These are phyloP conservation scores for Arctostaphylos glauca DNA, from an alignment of 148 eudicot genomes.

Conservation along the genomic window DNA sequence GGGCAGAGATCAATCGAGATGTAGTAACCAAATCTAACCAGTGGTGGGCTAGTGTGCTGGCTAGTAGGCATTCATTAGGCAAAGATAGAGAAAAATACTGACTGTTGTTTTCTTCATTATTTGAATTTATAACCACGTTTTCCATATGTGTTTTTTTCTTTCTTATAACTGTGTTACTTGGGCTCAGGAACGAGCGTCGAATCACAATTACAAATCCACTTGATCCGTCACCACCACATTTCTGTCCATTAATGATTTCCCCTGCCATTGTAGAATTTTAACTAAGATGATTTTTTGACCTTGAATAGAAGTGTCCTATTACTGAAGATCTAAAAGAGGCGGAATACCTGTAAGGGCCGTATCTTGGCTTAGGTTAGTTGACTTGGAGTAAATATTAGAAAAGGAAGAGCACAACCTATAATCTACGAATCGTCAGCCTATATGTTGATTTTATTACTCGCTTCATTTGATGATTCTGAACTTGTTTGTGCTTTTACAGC, in stretches of 20 bases:
- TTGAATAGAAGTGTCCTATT: neutral
- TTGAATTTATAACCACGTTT: neutral
- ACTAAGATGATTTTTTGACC: neutral
- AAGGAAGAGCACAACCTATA: too few species aligned
- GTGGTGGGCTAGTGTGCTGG: neutral
- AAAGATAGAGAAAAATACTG: neutral
- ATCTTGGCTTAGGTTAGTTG: neutral
- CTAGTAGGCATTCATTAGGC: neutral
- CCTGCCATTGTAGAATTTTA: neutral
- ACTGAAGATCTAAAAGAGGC: neutral
- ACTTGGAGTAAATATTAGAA: neutral
- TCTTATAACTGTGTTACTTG: neutral
- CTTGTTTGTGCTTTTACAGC: conserved; percentile 40
- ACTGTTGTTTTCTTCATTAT: neutral
- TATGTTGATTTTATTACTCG: neutral
- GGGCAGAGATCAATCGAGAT: neutral
- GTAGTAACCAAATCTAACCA: neutral
- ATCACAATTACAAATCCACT: neutral
- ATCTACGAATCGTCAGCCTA: neutral
- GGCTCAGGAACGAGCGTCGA: neutral
- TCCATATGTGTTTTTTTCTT: neutral
- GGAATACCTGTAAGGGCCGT: neutral
- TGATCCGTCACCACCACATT: neutral
- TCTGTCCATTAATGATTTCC: neutral
- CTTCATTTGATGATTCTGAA: neutral